A percentile compares a stretch with the other conserved stretches of the same genome.
Conservation (phyloP, 129 eudicot genomes). For the Pittosporum tobira region DNA sequence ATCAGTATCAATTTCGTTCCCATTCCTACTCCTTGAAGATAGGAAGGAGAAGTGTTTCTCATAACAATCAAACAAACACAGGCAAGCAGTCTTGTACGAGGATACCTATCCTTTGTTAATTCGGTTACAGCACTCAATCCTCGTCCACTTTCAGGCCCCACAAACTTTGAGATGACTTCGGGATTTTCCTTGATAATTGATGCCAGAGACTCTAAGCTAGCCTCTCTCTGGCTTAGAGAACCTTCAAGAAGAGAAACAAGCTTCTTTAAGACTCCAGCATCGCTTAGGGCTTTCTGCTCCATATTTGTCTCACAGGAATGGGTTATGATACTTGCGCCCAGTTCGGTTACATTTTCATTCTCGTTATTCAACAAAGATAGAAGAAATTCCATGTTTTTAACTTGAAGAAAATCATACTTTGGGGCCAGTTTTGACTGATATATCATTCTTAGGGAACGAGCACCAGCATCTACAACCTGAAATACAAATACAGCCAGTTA, state of each 20-base stretch:
- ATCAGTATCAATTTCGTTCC: slow-evolving; percentile 54
- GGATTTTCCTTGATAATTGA: slow-evolving; percentile 59
- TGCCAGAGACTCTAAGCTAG: slow-evolving; percentile 84
- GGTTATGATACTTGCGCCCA: slow-evolving; percentile 82
- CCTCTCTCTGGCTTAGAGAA: slow-evolving; percentile 67
- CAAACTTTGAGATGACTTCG: slow-evolving; percentile 51
- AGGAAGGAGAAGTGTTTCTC: slow-evolving; percentile 45
- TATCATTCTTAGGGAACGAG: slow-evolving; percentile 89
- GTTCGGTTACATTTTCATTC: slow-evolving; percentile 80
- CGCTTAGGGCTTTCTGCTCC: slow-evolving; percentile 72
- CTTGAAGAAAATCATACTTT: slow-evolving; percentile 60
- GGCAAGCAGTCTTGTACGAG: slow-evolving; percentile 83
- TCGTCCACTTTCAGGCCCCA: slow-evolving; percentile 69
- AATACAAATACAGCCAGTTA: slow-evolving; percentile 8
- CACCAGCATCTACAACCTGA: slow-evolving; percentile 95
- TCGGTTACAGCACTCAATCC: slow-evolving; percentile 47
- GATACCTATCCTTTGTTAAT: slow-evolving; percentile 58
- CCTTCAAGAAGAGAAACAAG: slow-evolving; percentile 67
- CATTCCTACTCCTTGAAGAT: slow-evolving; percentile 53
- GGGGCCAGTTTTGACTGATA: slow-evolving; percentile 86
- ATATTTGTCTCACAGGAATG: slow-evolving; percentile 63
- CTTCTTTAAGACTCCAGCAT: slow-evolving; percentile 63
- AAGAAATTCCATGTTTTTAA: slow-evolving; percentile 64
- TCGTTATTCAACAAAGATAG: slow-evolving; percentile 57
- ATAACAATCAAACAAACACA: slow-evolving; percentile 61